Evolutionary conservation across 1,284 basidiomycete genomes (phyloP).

Genomic region (Cutaneotrichosporon sp.): DNA sequence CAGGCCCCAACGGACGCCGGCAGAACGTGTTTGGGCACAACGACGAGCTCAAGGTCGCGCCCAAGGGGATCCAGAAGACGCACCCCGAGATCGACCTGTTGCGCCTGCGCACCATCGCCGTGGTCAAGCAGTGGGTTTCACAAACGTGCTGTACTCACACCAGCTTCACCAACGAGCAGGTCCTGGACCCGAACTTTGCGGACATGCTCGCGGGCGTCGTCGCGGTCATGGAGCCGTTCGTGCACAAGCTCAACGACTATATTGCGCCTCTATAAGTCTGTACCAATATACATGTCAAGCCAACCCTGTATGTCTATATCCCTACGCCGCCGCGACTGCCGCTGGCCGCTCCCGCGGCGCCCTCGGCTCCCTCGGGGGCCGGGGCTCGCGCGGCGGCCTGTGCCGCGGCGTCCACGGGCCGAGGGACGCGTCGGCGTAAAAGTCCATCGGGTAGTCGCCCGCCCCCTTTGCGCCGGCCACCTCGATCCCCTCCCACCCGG

Average conservation of each 20-base stretch:
- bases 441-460: constrained; percentile 88
- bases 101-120: constrained; percentile 76
- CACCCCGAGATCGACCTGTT: constrained; percentile 83
- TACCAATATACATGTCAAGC: neutral
- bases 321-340: neutral
- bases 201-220: constrained; percentile 63
- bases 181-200: constrained; percentile 66
- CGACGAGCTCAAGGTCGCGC: constrained; percentile 80
- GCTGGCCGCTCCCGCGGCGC: constrained; percentile 2
- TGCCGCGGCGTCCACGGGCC: constrained; percentile 55
- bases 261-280: neutral
- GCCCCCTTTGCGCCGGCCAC: constrained; percentile 41
- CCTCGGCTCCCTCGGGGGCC: neutral
- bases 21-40: constrained; percentile 77
- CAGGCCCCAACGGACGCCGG: constrained; percentile 63
- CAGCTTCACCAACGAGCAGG: constrained; percentile 76
- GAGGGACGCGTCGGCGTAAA: constrained; percentile 64
- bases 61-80: constrained; percentile 80
- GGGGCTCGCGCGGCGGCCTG: constrained; percentile 19
- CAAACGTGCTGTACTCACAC: constrained; percentile 7
- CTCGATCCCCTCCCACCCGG: constrained; percentile 52
- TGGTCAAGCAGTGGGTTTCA: constrained; percentile 63
- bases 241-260: constrained; percentile 56
- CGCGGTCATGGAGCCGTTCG: constrained; percentile 68
- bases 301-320: neutral